Evolutionary conservation across 257 asterid species (phyloP).

Genomic region (Forsythia suspensa): DNA sequence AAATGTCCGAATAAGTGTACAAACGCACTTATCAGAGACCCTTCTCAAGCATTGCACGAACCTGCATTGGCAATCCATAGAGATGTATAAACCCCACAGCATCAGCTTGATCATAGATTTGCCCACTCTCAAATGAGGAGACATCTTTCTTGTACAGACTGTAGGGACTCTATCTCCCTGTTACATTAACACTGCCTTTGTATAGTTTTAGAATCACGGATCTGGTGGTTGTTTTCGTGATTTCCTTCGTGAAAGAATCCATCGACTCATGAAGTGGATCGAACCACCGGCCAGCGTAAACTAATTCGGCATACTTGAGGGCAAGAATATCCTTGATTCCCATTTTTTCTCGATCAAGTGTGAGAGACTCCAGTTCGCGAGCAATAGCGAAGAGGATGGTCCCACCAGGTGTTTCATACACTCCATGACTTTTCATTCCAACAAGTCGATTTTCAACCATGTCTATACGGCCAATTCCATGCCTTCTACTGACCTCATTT

Average conservation of each 20-base stretch:
- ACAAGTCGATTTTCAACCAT: constrained; percentile 93
- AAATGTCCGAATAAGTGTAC: too few relatives aligned
- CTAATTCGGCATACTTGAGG: constrained; percentile 86
- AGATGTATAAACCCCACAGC: constrained; percentile 93
- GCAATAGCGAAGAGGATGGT: constrained; percentile 80
- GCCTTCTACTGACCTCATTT: constrained; percentile 81
- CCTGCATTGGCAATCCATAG: constrained; percentile 88
- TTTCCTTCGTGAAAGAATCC: constrained; percentile 93
- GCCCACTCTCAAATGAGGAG: constrained; percentile 90
- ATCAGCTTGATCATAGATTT: constrained; percentile 85
- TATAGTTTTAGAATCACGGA: constrained; percentile 81
- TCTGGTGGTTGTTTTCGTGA: constrained; percentile 75
- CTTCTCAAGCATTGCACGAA: constrained; percentile 75
- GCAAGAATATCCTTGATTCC: constrained; percentile 83
- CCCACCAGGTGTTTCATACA: constrained; percentile 94
- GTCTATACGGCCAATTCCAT: constrained; percentile 88
- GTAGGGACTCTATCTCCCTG: constrained; percentile 70
- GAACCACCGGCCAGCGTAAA: constrained; percentile 89
- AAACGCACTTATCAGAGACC: constrained; percentile 26
- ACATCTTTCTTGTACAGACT: constrained; percentile 85
- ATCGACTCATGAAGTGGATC: constrained; percentile 90
- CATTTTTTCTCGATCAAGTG: constrained; percentile 88
- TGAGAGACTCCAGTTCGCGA: constrained; percentile 89
- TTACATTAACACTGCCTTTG: constrained; percentile 70
- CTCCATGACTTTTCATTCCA: constrained; percentile 98